phyloP scores from a whole-genome alignment of 78 protist genomes.

The Tieghemostelium lacteum region DNA sequence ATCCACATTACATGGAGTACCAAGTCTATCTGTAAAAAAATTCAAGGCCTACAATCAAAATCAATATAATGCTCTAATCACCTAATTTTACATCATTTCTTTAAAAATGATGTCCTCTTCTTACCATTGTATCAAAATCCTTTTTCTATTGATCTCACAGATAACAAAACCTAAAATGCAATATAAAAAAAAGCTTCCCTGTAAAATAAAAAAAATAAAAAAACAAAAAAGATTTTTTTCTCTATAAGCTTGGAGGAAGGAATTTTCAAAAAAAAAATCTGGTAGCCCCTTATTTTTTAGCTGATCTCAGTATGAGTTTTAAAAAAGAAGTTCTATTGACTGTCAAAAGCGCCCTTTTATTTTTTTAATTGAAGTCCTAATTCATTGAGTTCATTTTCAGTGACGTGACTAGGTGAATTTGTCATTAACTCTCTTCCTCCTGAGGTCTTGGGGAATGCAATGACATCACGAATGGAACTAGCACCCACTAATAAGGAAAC shows the following conservation, averaged over 20 bases:
- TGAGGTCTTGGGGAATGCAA: slow-evolving; percentile 94
- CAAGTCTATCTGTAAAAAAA: slow-evolving; percentile 36
- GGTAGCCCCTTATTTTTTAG: not conserved
- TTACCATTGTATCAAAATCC: too few relatives aligned
- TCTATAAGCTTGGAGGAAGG: not conserved
- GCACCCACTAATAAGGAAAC: slow-evolving; percentile 71
- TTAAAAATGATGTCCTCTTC: too few relatives aligned
- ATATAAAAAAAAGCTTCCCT: too few relatives aligned
- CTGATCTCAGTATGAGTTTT: too few relatives aligned
- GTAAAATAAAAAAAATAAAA: too few relatives aligned
- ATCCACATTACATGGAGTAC: slow-evolving; percentile 63
- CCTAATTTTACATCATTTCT: too few relatives aligned
- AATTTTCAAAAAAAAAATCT: not conserved
- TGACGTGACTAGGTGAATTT: slow-evolving; percentile 30
- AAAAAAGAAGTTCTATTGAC: too few relatives aligned
- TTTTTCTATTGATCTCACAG: too few relatives aligned
- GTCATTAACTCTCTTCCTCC: slow-evolving; percentile 78
- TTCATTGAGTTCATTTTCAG: slow-evolving; percentile 36
- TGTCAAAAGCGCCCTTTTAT: not conserved
- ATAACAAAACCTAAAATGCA: too few relatives aligned
- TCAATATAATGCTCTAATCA: too few relatives aligned
- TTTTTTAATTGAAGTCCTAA: slow-evolving; percentile 1
- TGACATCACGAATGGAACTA: slow-evolving; percentile 88
- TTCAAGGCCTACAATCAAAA: slow-evolving; percentile 1
- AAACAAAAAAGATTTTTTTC: too few relatives aligned